These are phyloP conservation scores for Blastocystis sp. DNA, from an alignment of 352 stramenopile species.

Conservation along the genomic window DNA sequence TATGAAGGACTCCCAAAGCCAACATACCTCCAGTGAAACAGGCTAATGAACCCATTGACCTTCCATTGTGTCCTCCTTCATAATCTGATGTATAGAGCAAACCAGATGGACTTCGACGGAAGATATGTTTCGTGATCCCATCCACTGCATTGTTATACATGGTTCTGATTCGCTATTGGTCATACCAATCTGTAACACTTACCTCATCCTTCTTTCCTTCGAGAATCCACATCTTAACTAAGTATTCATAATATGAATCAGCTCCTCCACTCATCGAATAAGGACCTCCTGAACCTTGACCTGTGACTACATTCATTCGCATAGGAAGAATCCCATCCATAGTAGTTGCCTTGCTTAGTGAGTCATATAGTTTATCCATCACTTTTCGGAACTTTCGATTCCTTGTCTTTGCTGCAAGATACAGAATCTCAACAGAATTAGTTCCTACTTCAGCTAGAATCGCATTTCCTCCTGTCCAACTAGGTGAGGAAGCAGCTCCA, in stretches of 20 bases:
- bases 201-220: conserved; percentile 22
- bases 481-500: neutral
- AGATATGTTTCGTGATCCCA: conserved; percentile 80
- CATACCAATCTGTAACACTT: neutral
- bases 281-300: neutral
- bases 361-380: conserved; percentile 70
- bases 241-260: conserved; percentile 21
- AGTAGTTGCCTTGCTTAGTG: conserved; percentile 67
- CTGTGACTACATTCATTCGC: neutral
- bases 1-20: conserved; percentile 11
- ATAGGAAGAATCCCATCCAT: neutral
- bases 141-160: conserved; percentile 86
- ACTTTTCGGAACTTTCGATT: conserved; percentile 68
- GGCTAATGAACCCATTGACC: neutral
- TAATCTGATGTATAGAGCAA: neutral
- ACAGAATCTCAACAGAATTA: conserved; percentile 64
- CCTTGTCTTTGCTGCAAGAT: conserved; percentile 68
- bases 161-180: conserved; percentile 64
- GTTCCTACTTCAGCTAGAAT: conserved; percentile 71
- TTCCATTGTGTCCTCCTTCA: neutral
- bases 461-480: conserved; percentile 66
- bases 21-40: conserved; percentile 67
- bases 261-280: neutral
- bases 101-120: conserved; percentile 65
- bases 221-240: conserved; percentile 23